A percentile compares a stretch with the other conserved stretches of the same genome.
Conservation (phyloP, 2,329 filamentous ascomycete species). For the Nectriaceae sp. region DNA sequence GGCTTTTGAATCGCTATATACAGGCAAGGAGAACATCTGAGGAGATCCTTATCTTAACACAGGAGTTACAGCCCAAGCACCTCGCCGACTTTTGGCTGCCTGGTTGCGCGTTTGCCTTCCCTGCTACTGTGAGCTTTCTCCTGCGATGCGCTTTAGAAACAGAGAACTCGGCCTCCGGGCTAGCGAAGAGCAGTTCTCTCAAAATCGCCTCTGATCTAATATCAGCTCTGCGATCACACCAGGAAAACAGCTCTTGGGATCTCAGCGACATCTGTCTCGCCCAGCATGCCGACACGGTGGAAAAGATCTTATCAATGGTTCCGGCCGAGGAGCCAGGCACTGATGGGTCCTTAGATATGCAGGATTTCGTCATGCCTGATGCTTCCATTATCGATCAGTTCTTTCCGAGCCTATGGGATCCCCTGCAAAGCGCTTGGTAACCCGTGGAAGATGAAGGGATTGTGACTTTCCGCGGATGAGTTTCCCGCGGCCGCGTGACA, state of each 20-base stretch:
- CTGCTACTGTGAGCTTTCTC: constrained; percentile 51
- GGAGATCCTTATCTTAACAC: constrained; percentile 49
- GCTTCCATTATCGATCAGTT: constrained; percentile 36
- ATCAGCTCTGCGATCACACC: constrained; percentile 39
- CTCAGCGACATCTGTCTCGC: constrained; percentile 51
- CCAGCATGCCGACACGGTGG: constrained; percentile 48
- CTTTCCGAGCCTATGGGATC: constrained; percentile 39
- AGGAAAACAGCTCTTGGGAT: constrained; percentile 47
- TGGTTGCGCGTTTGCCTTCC: constrained; percentile 48
- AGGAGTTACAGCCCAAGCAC: constrained; percentile 45
- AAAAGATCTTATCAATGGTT: constrained; percentile 40
- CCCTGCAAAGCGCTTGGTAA: constrained; percentile 37
- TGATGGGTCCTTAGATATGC: constrained; percentile 19
- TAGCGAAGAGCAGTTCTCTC: constrained; percentile 41
- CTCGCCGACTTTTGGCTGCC: constrained; percentile 54
- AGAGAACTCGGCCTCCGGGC: constrained; percentile 36
- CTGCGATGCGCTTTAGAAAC: constrained; percentile 50
- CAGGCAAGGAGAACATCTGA: constrained; percentile 47
- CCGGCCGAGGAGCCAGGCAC: constrained; percentile 21
- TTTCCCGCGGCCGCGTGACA: constrained; percentile 6
- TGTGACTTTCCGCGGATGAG: constrained; percentile 6
- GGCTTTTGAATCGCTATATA: constrained; percentile 36
- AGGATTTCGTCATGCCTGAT: constrained; percentile 34
- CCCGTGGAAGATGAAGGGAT: constrained; percentile 1
- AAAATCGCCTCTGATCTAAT: constrained; percentile 46